Percentiles rank a stretch among this genome's conserved stretches.
These are phyloP conservation scores for Fusarium acutatum DNA, from an alignment of 2,329 filamentous ascomycete genomes.

Conservation along the genomic window DNA sequence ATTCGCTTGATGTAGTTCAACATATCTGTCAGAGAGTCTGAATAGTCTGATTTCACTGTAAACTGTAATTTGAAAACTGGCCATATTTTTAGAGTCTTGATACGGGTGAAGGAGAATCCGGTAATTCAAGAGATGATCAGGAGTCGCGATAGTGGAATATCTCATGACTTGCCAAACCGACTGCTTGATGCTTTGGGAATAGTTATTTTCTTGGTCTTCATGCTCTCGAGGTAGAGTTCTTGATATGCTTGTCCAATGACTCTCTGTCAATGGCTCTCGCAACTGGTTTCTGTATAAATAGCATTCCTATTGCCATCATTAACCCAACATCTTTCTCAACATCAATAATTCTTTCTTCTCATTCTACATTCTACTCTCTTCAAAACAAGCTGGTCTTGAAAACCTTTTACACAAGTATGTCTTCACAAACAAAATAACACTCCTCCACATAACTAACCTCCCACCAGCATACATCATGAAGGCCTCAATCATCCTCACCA, in stretches of 20 bases:
- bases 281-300: not conserved
- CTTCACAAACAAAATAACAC: accelerated
- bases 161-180: not conserved
- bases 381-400: not conserved
- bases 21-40: accelerated
- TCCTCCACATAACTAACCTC: not conserved
- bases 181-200: not conserved
- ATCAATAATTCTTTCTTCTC: not conserved
- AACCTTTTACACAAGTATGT: accelerated
- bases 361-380: accelerated
- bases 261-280: accelerated
- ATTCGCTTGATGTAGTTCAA: accelerated
- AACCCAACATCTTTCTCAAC: accelerated
- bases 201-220: accelerated
- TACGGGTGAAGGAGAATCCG: not conserved
- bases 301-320: accelerated
- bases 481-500: not conserved
- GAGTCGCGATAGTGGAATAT: accelerated
- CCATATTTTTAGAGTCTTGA: accelerated
- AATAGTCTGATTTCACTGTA: accelerated
- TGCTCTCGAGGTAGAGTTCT: not conserved
- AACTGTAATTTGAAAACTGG: accelerated
- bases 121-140: not conserved
- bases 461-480: not conserved
- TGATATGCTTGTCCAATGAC: no score